phyloP scores from a whole-genome alignment of 2,329 filamentous ascomycete species.

The Diaporthe australafricana region DNA sequence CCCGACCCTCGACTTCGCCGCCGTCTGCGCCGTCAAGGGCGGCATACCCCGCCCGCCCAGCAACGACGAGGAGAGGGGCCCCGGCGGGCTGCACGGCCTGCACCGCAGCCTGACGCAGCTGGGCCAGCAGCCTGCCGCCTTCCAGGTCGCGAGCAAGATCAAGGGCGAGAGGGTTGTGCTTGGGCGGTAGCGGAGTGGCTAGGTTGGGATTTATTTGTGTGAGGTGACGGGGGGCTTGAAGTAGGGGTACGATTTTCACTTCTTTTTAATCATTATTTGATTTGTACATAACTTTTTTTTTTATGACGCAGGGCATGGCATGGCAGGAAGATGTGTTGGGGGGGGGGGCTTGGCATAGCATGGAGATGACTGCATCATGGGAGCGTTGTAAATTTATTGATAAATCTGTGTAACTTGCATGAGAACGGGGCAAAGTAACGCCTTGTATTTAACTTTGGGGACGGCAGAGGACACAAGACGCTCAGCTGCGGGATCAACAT shows the following conservation, averaged over 20 bases:
- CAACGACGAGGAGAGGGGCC: background rate
- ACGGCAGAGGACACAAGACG: too few relatives aligned
- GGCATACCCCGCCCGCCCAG: conserved; percentile 7
- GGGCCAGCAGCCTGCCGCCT: conserved; percentile 18
- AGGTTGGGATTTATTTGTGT: too few relatives aligned
- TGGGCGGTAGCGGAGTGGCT: background rate
- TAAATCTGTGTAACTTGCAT: too few relatives aligned
- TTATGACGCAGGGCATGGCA: background rate
- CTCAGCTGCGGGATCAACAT: too few relatives aligned
- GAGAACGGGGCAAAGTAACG: too few relatives aligned
- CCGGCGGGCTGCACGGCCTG: background rate
- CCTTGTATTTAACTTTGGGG: too few relatives aligned
- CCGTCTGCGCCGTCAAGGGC: conserved; percentile 24
- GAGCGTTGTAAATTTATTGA: background rate
- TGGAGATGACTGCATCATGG: conserved; percentile 17
- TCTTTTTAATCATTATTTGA: background rate
- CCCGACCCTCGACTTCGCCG: conserved; percentile 29
- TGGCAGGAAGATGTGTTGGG: background rate
- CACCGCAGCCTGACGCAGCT: conserved; percentile 29
- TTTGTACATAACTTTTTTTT: background rate
- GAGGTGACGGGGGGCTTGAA: background rate
- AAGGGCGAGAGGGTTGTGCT: conserved; percentile 29
- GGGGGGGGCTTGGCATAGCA: background rate
- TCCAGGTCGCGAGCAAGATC: conserved; percentile 32
- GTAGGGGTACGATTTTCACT: background rate